phyloP scores from a whole-genome alignment of 2,329 filamentous ascomycete species.

The Drechslera avenae region DNA sequence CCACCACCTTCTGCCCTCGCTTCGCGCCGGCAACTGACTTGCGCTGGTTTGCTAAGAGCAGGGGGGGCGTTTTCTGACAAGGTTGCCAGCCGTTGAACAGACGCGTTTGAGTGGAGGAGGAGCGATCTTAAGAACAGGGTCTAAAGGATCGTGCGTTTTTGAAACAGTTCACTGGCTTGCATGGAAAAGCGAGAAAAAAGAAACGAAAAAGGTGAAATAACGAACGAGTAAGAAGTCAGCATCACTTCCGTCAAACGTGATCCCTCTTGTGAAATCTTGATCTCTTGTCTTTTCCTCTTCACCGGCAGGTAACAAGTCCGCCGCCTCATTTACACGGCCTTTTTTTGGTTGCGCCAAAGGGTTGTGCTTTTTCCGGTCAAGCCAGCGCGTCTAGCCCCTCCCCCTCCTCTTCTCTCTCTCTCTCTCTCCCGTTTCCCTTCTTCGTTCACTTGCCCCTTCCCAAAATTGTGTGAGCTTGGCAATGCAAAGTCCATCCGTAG shows the following conservation, averaged over 20 bases:
- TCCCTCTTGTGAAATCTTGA: too few species aligned
- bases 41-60: too few species aligned
- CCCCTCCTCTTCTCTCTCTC: too few species aligned
- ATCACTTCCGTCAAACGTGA: too few species aligned
- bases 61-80: not conserved
- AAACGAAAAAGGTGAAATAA: not conserved
- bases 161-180: not conserved
- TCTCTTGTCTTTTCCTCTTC: not conserved
- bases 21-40: too few species aligned
- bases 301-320: not conserved
- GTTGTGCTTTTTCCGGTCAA: not conserved
- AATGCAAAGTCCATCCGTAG: too few species aligned
- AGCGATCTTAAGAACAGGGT: not conserved
- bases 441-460: too few species aligned
- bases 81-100: not conserved
- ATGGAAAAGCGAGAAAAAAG: not conserved
- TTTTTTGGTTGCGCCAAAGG: too few species aligned
- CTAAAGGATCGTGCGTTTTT: not conserved
- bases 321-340: too few species aligned
- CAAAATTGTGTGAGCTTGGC: too few species aligned
- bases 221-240: not conserved
- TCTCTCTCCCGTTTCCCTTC: too few species aligned
- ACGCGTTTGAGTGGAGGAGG: slow-evolving; percentile 2
- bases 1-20: not conserved
- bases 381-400: not conserved